phyloP scores from a whole-genome alignment of 139 green algal genomes.

The Nannochloris sp. region DNA sequence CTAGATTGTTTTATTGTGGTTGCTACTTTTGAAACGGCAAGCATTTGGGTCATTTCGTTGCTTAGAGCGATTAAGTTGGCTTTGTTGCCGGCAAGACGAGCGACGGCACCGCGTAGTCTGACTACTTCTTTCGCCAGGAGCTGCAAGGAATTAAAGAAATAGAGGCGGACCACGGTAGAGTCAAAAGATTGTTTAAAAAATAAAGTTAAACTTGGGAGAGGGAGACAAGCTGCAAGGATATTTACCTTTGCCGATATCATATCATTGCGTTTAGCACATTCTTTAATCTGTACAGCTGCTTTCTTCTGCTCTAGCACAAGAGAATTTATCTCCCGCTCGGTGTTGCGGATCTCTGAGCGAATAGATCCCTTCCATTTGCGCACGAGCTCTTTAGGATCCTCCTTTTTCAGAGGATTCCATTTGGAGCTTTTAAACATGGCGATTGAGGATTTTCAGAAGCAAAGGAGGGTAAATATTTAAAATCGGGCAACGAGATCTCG shows the following conservation, averaged over 20 bases:
- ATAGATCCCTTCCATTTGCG: slow-evolving; percentile 37
- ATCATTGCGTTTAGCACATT: slow-evolving; percentile 74
- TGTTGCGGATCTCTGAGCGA: slow-evolving; percentile 14
- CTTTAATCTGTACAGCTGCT: slow-evolving; percentile 58
- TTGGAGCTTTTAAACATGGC: not conserved
- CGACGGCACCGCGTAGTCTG: slow-evolving; percentile 45
- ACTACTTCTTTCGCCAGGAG: slow-evolving; percentile 73
- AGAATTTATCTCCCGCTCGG: slow-evolving; percentile 45
- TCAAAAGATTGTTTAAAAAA: not conserved
- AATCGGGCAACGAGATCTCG: too few relatives aligned
- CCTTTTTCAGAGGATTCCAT: slow-evolving; percentile 9
- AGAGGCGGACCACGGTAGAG: not conserved
- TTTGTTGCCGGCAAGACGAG: slow-evolving; percentile 71
- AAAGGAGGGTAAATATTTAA: too few relatives aligned
- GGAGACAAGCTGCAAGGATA: not conserved
- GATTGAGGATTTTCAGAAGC: too few relatives aligned
- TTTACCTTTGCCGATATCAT: slow-evolving; percentile 49
- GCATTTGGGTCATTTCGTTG: slow-evolving; percentile 68
- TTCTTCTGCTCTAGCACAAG: slow-evolving; percentile 77
- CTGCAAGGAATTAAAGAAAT: too few relatives aligned
- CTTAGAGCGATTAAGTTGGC: slow-evolving; percentile 71
- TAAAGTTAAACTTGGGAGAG: not conserved
- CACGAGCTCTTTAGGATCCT: slow-evolving; percentile 45
- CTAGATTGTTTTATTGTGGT: slow-evolving; percentile 61
- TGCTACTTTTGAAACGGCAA: slow-evolving; percentile 50